phyloP scores from a whole-genome alignment of 176 grass and related monocot species.

The Phyllostachys edulis region DNA sequence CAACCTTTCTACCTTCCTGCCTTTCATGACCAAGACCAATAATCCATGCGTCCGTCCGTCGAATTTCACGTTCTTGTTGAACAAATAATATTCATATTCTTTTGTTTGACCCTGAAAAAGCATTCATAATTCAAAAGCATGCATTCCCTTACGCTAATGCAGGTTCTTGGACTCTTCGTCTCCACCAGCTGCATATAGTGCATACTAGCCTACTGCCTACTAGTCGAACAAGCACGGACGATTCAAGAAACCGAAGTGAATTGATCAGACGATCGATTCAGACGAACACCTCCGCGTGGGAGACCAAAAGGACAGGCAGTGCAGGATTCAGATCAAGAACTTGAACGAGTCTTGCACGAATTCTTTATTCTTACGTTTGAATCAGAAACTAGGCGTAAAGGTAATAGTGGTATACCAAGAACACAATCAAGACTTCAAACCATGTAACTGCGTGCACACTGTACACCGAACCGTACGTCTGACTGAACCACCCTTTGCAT shows the following conservation, averaged over 20 bases:
- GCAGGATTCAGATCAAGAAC: not conserved
- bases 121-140: constrained; percentile 8
- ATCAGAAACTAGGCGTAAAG: constrained; percentile 6
- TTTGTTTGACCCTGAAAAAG: constrained; percentile 17
- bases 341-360: constrained; percentile 20
- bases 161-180: constrained; percentile 3
- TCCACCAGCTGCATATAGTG: not conserved
- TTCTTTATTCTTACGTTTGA: not conserved
- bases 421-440: not conserved
- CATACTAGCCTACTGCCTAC: not conserved
- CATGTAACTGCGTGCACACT: not conserved
- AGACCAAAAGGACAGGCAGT: not conserved
- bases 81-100: constrained; percentile 13
- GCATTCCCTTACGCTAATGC: not conserved
- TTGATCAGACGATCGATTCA: not conserved
- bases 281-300: not conserved
- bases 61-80: constrained; percentile 24
- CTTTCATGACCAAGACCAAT: constrained; percentile 20
- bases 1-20: not conserved
- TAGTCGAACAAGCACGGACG: not conserved
- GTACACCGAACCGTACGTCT: not conserved
- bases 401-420: not conserved
- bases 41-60: not conserved
- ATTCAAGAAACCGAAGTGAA: not conserved
- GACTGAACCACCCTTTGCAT: not conserved